A percentile compares a stretch with the other conserved stretches of the same genome.
phyloP scores from a whole-genome alignment of 2,329 filamentous ascomycete species.

The Chrysosporium keratinophilum region DNA sequence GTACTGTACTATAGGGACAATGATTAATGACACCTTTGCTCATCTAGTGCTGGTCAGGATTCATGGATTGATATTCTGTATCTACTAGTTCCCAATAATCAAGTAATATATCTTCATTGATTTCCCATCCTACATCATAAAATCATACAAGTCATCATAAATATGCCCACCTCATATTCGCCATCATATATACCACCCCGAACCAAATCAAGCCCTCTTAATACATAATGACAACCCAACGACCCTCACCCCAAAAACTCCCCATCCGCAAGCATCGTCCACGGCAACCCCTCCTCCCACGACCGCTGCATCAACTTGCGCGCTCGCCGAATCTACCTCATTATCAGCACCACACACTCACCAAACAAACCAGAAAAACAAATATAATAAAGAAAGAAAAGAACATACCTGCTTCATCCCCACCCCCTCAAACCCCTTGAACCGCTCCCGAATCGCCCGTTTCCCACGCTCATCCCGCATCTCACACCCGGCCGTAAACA shows the following conservation, averaged over 20 bases:
- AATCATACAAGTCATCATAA: no score
- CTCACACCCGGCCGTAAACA: constrained; percentile 76
- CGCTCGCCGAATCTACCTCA: constrained; percentile 30
- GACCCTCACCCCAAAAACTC: constrained; percentile 30
- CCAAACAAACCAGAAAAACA: background rate
- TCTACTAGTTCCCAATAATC: no score
- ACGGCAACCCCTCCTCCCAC: constrained; percentile 30
- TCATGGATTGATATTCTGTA: no score
- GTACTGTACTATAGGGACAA: no score
- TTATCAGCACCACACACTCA: background rate
- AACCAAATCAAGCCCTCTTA: background rate
- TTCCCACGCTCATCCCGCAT: constrained; percentile 48
- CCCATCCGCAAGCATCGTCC: constrained; percentile 32
- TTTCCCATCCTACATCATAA: no score
- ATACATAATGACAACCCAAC: no score
- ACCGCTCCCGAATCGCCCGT: constrained; percentile 52
- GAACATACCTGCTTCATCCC: constrained; percentile 63
- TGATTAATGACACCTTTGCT: no score
- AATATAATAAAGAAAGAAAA: background rate
- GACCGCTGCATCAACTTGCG: constrained; percentile 33
- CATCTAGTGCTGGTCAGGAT: no score
- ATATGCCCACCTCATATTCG: background rate
- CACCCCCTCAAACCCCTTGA: constrained; percentile 58
- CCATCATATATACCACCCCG: no score
- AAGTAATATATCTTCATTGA: no score